Conservation (phyloP, 306 rosid species). For the Vicia faba region DNA sequence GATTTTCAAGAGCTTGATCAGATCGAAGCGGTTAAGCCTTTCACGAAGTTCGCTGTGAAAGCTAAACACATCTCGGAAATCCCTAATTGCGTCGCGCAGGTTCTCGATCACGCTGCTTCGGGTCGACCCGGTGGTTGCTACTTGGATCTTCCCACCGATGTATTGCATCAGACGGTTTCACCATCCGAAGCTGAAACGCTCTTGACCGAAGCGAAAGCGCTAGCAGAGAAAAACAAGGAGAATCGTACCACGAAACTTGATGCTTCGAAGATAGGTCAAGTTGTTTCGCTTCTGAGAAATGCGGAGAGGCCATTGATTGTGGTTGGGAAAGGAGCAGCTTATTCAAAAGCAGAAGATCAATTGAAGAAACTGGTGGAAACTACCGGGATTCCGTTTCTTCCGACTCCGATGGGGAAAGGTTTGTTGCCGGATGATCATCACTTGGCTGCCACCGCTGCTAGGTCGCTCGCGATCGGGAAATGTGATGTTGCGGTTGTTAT, state of each 20-base stretch:
- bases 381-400: conserved; percentile 88
- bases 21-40: conserved; percentile 74
- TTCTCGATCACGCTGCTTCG: conserved; percentile 48
- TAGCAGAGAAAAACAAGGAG: conserved; percentile 1
- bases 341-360: conserved; percentile 67
- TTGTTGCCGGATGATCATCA: conserved; percentile 75
- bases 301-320: conserved; percentile 87
- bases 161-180: conserved; percentile 64
- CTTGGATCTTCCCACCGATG: conserved; percentile 86
- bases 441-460: conserved; percentile 88
- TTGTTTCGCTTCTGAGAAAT: conserved; percentile 53
- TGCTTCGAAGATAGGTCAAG: conserved; percentile 48
- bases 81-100: conserved; percentile 62
- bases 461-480: conserved; percentile 83
- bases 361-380: conserved; percentile 65
- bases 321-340: conserved; percentile 93
- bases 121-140: conserved; percentile 92
- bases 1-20: conserved; percentile 97
- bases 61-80: conserved; percentile 61
- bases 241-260: background rate
- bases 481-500: conserved; percentile 91
- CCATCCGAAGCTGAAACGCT: conserved; percentile 63
- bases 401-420: conserved; percentile 97
- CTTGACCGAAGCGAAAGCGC: conserved; percentile 40
- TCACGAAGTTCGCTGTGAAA: conserved; percentile 66